Evolutionary conservation across 1,284 basidiomycete species (phyloP), one percentile per base, ranked within the genome.

Genomic region (Trametes hirsuta): DNA sequence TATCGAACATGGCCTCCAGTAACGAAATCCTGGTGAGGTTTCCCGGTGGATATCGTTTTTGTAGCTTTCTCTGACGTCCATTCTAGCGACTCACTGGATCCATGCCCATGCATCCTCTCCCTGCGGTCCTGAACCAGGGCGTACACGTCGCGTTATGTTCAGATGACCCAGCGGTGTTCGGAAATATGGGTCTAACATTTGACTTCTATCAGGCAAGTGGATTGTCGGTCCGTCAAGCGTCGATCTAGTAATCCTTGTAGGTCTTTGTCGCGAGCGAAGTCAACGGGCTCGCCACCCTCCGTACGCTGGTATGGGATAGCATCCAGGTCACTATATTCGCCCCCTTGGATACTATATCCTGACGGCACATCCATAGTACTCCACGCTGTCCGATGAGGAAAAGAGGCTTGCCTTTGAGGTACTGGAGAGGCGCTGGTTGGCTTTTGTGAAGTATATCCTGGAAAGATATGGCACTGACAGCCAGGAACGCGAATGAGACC

Each of bases 31-130:
- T 90, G 67, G 88, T 89, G 69, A 64, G 75, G 66, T 48, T 47
- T n/a, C 8, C 9, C 24, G 6, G 15, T 9, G 2, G 4, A n/a
- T 6, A 15, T 21, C 6, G 18, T 10, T 4, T 24, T 34, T 37
- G 6, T 22, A 39, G 11, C 39, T 5, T 11, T 12, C 39, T 3
- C 37, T 39, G 12, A 41, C 30, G 6, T 41, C 8, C 2, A 25
- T n/a, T 24, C 5, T 39, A 88, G 87, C 82, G 88, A 35, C 73
- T 90, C 55, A 87, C 87, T 6, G 84, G 87, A 15, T 90, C 88
- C 8, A 90, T 90, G 83, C 85, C 84, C 2, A 87, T 85, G 81
- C 88, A 91, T 68, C 88, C 87, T 3, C 75, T 91, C n/a, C 85
- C 87, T 0, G 78, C 83, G 15, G 71, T 91, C 49, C 70, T 93